Evolutionary conservation across 768 basidiomycete species (phyloP).

Genomic region (Suillus subalutaceus): DNA sequence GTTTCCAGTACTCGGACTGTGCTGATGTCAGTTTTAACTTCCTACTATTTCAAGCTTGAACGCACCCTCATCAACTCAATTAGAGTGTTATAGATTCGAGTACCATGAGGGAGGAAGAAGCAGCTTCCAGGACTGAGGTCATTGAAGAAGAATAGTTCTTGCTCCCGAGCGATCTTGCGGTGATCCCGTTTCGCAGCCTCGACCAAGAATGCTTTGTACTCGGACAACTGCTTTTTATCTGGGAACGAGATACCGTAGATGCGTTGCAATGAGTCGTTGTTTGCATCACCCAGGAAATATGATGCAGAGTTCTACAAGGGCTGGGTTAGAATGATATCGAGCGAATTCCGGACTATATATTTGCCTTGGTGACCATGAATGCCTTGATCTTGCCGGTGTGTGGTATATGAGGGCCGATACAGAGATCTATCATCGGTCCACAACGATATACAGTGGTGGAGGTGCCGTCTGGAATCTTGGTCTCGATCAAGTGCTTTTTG

Average conservation of each 20-base stretch:
- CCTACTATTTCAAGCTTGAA: constrained; percentile 16
- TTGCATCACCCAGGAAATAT: constrained; percentile 94
- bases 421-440: constrained; percentile 97
- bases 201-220: constrained; percentile 94
- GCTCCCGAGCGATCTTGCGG: constrained; percentile 95
- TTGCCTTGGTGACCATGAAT: constrained; percentile 92
- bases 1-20: constrained; percentile 90
- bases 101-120: constrained; percentile 97
- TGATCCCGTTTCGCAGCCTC: constrained; percentile 99
- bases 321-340: constrained; percentile 2
- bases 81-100: constrained; percentile 93
- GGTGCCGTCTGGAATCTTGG: constrained; percentile 94
- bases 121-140: constrained; percentile 93
- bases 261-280: constrained; percentile 93
- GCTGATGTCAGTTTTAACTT: constrained; percentile 12
- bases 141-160: constrained; percentile 99
- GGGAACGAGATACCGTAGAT: constrained; percentile 99
- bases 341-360: not conserved
- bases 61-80: constrained; percentile 88
- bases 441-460: constrained; percentile 98
- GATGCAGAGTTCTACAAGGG: constrained; percentile 84
- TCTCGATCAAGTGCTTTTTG: constrained; percentile 93
- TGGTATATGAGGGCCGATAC: constrained; percentile 96
- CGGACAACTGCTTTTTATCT: constrained; percentile 91
- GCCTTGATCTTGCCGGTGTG: constrained; percentile 98